Base-by-base conservation (phyloP, 177 flowering plant genomes). In the Vitis hybrid region DNA sequence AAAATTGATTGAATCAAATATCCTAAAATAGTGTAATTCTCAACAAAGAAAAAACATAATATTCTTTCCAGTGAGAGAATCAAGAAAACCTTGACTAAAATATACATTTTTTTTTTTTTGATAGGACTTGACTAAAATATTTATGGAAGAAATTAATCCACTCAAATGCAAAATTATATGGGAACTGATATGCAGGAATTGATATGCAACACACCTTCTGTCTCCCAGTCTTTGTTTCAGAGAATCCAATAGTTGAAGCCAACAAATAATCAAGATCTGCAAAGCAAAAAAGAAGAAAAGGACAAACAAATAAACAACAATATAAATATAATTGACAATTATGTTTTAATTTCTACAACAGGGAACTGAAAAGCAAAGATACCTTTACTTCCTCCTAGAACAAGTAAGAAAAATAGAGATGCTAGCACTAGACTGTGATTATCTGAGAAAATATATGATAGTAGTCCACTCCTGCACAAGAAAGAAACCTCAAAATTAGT, bases 341-440 rank as follows among this genome's bases (percentile, higher is more conserved):
- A 60, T 4, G 58, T 15, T 18, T 14, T 17, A 2, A 32, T 24
- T 9, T 57, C 17, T 40, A 12, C 15, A 13, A 40, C 1, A 60
- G 48, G 8, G 17, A 60, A 67, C 54, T 49, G 14, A 46, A 54
- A 62, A 56, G 19, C n/a, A 10, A 17, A 68, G 11, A 52, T 85
- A 88, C 90, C 92, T 85, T 78, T 69, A 73, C 72, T 80, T 74
- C 86, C 92, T 46, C 82, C 80, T 70, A 86, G 52, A 75, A 77
- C 64, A 59, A 88, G 66, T 72, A 86, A 76, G 58, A 88, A 72
- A 76, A 79, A 80, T 30, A 85, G 65, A 60, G 87, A 74, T 67
- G 83, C 79, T 40, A 88, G 74, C 75, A 78, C 19, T 55, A 83
- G 68, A 67, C 62, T 58, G n/a, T 74, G 77, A 68, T 85, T 75